Conservation (phyloP, 2,329 filamentous ascomycete genomes). For the Fusarium torulosum region DNA sequence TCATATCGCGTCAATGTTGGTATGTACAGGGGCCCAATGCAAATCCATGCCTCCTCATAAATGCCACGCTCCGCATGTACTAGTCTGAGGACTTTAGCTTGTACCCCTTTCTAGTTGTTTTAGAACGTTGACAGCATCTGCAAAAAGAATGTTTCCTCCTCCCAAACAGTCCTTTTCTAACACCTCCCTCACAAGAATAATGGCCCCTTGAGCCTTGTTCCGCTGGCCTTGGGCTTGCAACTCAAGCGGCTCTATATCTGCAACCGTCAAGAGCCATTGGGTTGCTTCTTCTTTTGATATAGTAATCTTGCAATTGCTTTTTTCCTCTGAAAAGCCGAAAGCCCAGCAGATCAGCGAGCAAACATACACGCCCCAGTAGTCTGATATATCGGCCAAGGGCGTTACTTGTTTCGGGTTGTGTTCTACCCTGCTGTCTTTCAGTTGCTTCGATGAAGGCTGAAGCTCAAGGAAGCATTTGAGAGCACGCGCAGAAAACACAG, state of each 20-base stretch:
- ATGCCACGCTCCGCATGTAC: constrained; percentile 9
- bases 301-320: constrained; percentile 31
- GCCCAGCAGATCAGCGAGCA: constrained; percentile 72
- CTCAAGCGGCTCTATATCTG: constrained; percentile 56
- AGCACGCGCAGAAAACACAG: constrained; percentile 64
- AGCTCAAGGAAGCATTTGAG: constrained; percentile 60
- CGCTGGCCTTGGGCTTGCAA: constrained; percentile 55
- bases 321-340: constrained; percentile 56
- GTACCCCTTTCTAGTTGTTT: constrained; percentile 62
- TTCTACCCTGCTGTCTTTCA: constrained; percentile 11
- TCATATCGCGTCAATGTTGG: constrained; percentile 16
- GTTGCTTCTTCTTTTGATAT: constrained; percentile 49
- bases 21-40: constrained; percentile 1
- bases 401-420: constrained; percentile 20
- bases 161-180: constrained; percentile 65
- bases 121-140: constrained; percentile 67
- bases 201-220: constrained; percentile 59
- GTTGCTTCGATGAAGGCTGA: constrained; percentile 6
- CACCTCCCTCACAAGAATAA: constrained; percentile 61
- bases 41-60: neutral
- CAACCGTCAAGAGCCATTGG: constrained; percentile 57
- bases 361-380: constrained; percentile 69
- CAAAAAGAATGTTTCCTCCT: constrained; percentile 62
- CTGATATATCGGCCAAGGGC: constrained; percentile 57
- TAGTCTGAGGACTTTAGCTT: constrained; percentile 50